phyloP scores from a whole-genome alignment of 163 green algal genomes.

The Scenedesmus sp. region DNA sequence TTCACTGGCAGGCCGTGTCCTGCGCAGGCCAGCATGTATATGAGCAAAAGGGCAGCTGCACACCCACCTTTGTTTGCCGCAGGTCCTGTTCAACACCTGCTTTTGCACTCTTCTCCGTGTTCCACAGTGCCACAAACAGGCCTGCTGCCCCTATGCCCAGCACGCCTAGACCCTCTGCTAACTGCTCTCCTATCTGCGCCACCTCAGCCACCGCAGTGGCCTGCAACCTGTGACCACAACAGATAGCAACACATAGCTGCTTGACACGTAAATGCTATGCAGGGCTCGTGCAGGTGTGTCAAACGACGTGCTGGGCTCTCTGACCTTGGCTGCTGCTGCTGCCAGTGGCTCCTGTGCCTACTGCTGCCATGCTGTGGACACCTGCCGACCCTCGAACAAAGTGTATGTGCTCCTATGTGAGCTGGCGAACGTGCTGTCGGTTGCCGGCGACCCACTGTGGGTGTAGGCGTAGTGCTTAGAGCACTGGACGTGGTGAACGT shows the following conservation, averaged over 20 bases:
- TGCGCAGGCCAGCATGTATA: too few species aligned
- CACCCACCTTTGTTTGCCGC: neutral
- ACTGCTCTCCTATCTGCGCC: slow-evolving; percentile 2
- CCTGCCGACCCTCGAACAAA: neutral
- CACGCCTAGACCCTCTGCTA: slow-evolving; percentile 3
- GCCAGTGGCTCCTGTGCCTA: neutral
- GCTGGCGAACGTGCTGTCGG: neutral
- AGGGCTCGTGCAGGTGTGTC: too few species aligned
- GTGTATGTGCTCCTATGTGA: neutral
- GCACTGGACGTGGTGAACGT: neutral
- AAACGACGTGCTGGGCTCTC: neutral
- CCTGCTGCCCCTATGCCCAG: slow-evolving; percentile 31
- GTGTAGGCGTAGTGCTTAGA: neutral
- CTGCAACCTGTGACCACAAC: neutral
- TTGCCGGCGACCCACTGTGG: neutral
- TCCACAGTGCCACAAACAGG: slow-evolving; percentile 51
- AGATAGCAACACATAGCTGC: neutral
- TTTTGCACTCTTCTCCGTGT: slow-evolving; percentile 52
- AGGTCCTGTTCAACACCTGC: slow-evolving; percentile 1
- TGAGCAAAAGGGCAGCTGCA: neutral
- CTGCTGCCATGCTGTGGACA: neutral
- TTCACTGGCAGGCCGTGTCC: too few species aligned
- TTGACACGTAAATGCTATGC: neutral
- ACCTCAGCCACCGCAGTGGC: neutral
- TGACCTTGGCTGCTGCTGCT: neutral